A percentile compares a stretch with the other conserved stretches of the same genome.
Evolutionary conservation across 2,329 filamentous ascomycete genomes (phyloP).

Genomic region (Phymatotrichopsis omnivora): DNA sequence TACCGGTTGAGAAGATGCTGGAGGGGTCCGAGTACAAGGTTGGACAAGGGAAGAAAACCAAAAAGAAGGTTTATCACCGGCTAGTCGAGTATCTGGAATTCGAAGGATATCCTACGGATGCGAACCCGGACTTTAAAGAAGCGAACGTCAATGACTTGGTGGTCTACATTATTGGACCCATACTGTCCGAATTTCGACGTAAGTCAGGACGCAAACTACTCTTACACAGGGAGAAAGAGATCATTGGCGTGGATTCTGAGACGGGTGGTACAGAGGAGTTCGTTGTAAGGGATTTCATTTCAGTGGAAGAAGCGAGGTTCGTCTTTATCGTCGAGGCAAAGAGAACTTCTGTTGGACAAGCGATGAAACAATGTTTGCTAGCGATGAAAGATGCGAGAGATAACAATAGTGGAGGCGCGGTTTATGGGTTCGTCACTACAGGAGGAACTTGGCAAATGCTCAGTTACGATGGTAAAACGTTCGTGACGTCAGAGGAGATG

Average conservation of each 20-base stretch:
- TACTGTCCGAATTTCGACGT: neutral
- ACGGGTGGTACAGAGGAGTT: too few species aligned
- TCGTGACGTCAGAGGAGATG: too few species aligned
- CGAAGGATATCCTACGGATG: conserved; percentile 3
- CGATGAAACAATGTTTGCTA: conserved; percentile 4
- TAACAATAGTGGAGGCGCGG: conserved; percentile 4
- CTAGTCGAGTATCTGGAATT: conserved; percentile 1
- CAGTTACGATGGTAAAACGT: conserved; percentile 2
- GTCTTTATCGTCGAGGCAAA: conserved; percentile 7
- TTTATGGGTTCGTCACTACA: conserved; percentile 6
- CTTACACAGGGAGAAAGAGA: conserved; percentile 3
- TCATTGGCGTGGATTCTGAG: neutral
- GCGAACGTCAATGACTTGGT: conserved; percentile 4
- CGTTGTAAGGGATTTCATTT: neutral
- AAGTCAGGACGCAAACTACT: conserved; percentile 1
- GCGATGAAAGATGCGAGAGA: conserved; percentile 8
- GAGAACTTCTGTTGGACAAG: too few species aligned
- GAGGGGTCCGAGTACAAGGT: neutral
- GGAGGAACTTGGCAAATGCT: conserved; percentile 4
- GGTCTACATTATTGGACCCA: neutral
- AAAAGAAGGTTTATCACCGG: conserved; percentile 1
- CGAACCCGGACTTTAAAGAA: too few species aligned
- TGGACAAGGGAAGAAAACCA: neutral
- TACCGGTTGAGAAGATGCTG: conserved; percentile 8
- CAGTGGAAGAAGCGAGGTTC: neutral